phyloP scores from a whole-genome alignment of 495 filamentous ascomycete species.

The Penicillium lividum region DNA sequence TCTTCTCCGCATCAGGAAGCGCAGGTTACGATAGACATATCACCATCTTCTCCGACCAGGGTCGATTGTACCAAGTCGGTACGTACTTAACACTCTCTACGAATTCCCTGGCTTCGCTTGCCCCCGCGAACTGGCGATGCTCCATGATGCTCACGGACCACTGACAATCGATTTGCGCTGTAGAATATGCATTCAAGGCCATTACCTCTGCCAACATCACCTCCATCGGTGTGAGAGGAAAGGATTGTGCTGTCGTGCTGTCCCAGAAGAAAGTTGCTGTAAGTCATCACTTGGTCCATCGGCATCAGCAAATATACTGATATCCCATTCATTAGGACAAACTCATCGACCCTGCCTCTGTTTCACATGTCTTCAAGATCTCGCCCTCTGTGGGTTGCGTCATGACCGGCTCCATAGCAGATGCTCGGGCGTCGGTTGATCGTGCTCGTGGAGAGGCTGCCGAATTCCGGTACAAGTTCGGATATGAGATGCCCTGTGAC shows the following conservation, averaged over 20 bases:
- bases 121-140: conserved; percentile 2
- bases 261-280: conserved; percentile 99
- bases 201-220: conserved; percentile 99
- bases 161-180: conserved; percentile 27
- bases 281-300: conserved; percentile 41
- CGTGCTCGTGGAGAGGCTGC: conserved; percentile 94
- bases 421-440: conserved; percentile 88
- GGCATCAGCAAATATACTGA: conserved; percentile 8
- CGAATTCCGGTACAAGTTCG: conserved; percentile 96
- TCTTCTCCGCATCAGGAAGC: conserved; percentile 64
- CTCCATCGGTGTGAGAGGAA: conserved; percentile 91
- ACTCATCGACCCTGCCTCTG: conserved; percentile 95
- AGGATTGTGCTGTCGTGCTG: conserved; percentile 93
- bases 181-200: conserved; percentile 99
- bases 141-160: conserved; percentile 20
- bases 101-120: neutral
- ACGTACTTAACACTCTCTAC: conserved; percentile 43
- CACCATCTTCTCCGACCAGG: conserved; percentile 99
- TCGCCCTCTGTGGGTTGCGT: conserved; percentile 96
- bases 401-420: conserved; percentile 98
- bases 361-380: conserved; percentile 95
- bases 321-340: conserved; percentile 68
- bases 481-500: conserved; percentile 99
- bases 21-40: conserved; percentile 98
- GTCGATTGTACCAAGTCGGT: conserved; percentile 99